Percentiles rank a stretch among this genome's conserved stretches.
Conservation (phyloP, 1,284 basidiomycete genomes). For the Trichosporon asahii region DNA sequence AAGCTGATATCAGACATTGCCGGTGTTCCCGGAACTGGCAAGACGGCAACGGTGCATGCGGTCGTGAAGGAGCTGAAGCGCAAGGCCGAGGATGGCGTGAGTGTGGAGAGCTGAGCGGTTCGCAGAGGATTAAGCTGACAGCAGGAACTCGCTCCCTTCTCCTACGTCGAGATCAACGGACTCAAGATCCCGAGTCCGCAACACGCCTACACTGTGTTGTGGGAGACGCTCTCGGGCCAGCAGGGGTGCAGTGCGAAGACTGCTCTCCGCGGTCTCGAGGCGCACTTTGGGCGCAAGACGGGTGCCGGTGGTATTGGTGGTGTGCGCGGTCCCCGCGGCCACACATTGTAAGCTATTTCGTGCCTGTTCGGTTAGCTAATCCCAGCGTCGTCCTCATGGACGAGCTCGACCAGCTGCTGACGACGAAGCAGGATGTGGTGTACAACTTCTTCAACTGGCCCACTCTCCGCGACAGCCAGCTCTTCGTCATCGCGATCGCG, state of each 20-base stretch:
- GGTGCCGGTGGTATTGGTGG: conserved; percentile 20
- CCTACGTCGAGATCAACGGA: conserved; percentile 97
- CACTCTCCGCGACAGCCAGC: conserved; percentile 74
- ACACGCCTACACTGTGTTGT: conserved; percentile 81
- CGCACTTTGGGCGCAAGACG: conserved; percentile 46
- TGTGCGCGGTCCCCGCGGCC: conserved; percentile 49
- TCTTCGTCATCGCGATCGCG: conserved; percentile 94
- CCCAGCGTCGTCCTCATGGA: conserved; percentile 92
- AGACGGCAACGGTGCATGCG: conserved; percentile 95
- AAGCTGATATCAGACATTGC: conserved; percentile 70
- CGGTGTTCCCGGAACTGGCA: conserved; percentile 96
- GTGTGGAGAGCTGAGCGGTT: conserved; percentile 35
- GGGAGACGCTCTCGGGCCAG: conserved; percentile 78
- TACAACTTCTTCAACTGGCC: conserved; percentile 99
- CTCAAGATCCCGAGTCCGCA: conserved; percentile 84
- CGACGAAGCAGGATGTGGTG: conserved; percentile 92
- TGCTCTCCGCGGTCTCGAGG: conserved; percentile 49
- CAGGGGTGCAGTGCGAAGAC: conserved; percentile 58
- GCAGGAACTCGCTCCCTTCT: conserved; percentile 87
- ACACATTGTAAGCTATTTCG: conserved; percentile 47
- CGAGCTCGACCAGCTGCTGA: conserved; percentile 94
- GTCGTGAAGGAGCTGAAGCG: conserved; percentile 82
- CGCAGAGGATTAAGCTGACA: not conserved
- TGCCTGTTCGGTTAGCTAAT: not conserved
- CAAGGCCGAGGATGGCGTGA: conserved; percentile 73